Base-by-base conservation (phyloP, 371 early-diverging fungal species). In the Mucor velutinosus region DNA sequence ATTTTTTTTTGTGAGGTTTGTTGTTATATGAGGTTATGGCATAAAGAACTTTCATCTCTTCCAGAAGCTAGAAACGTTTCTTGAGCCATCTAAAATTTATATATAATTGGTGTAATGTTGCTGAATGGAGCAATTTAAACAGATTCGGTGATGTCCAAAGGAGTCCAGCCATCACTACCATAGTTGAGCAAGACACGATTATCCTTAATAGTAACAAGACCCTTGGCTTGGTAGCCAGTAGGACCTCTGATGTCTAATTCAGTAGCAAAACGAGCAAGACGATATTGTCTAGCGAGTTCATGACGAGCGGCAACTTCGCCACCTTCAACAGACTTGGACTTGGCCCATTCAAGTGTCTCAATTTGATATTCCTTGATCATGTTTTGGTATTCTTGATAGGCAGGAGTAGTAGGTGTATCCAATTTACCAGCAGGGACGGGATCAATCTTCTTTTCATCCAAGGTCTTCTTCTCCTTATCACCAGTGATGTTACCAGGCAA, bases 401-500 rank as follows among this genome's bases (percentile, higher is more conserved):
- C 71, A 47, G 58, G 57, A 14, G 73, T 57, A 12, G 47, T 55
- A n/a, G 75, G 79, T 2, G 45, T 61, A 6, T 14, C 68, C 21
- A 77, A 62, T n/a, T 53, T 65, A 32, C 75, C 78, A 27, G 81
- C 75, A 32, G 58, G 33, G 19, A 69, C 67, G 39, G 80, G 80
- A 11, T 49, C 67, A 29, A 69, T 45, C 7, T 60, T 51, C 23
- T 72, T 57, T 37, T 78, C 75, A 60, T 75, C 77, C 53, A 76
- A 69, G 35, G 76, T 69, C 57, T 69, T 70, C 56, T 67, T 76
- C 37, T 58, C 37, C 3, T 57, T 67, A 58, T 76, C 74, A 14
- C 75, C 76, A 4, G 71, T 65, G 29, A 79, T 76, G 35, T 77
- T 72, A 47, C 68, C 66, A 23, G 80, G 81, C 61, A 84, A 58